Evolutionary conservation across 2,329 filamentous ascomycete genomes (phyloP).

Genomic region (Paecilomyces sp.): DNA sequence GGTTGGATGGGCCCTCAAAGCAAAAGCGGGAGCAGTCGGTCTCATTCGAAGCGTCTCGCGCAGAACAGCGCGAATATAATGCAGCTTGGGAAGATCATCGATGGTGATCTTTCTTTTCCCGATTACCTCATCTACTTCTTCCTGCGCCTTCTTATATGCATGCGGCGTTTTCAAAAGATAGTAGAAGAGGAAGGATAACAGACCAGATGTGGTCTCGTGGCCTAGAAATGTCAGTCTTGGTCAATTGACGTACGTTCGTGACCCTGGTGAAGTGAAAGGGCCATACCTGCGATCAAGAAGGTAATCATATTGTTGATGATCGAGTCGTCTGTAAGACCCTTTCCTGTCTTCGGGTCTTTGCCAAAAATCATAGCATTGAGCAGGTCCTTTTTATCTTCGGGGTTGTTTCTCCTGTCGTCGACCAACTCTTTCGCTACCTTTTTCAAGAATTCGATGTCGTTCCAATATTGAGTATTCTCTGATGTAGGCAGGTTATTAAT

Average conservation of each 20-base stretch:
- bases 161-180: conserved; percentile 57
- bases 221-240: conserved; percentile 24
- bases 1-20: conserved; percentile 42
- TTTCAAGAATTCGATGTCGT: conserved; percentile 39
- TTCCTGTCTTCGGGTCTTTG: conserved; percentile 59
- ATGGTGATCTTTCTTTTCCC: conserved; percentile 51
- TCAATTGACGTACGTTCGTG: neutral
- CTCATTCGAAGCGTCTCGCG: conserved; percentile 57
- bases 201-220: conserved; percentile 65
- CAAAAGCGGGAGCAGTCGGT: conserved; percentile 52
- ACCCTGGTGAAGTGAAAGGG: neutral
- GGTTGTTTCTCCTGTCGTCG: conserved; percentile 49
- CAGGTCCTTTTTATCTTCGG: conserved; percentile 56
- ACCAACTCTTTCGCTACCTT: conserved; percentile 55
- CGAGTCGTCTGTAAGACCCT: conserved; percentile 54
- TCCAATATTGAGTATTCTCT: conserved; percentile 25
- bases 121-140: conserved; percentile 61
- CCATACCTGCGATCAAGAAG: conserved; percentile 56
- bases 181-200: conserved; percentile 60
- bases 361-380: conserved; percentile 64
- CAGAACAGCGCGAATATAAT: conserved; percentile 59
- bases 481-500: conserved; percentile 37
- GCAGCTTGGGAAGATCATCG: conserved; percentile 57
- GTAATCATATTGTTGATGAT: conserved; percentile 67
- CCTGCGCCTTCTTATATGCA: conserved; percentile 54